A percentile compares a stretch with the other conserved stretches of the same genome.
phyloP scores from a whole-genome alignment of 495 filamentous ascomycete species.

The Tuber brumale region DNA sequence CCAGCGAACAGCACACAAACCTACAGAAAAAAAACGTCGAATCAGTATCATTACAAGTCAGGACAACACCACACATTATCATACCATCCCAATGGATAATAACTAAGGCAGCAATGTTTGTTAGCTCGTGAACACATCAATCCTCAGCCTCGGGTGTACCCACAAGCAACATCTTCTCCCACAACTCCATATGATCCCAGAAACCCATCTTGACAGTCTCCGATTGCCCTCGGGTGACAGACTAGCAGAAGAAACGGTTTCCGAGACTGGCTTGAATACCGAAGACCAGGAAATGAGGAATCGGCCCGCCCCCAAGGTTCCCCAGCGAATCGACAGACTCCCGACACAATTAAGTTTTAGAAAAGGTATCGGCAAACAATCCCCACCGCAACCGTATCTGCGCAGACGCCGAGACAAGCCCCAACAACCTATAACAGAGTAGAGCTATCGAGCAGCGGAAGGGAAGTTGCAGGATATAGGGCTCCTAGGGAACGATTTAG shows the following conservation, averaged over 20 bases:
- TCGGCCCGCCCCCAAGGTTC: background rate
- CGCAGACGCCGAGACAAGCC: background rate
- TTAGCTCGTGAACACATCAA: background rate
- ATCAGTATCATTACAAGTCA: conserved; percentile 46
- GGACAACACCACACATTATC: conserved; percentile 38
- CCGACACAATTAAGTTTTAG: background rate
- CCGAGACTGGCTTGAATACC: background rate
- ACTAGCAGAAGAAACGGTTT: background rate
- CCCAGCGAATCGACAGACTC: background rate
- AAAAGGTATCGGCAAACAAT: conserved; percentile 2
- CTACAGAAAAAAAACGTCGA: conserved; percentile 41
- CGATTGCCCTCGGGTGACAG: background rate
- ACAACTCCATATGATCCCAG: conserved; percentile 71
- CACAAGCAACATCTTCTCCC: conserved; percentile 90
- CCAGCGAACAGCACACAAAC: conserved; percentile 40
- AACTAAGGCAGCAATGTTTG: conserved; percentile 37
- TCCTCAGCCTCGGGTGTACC: conserved; percentile 44
- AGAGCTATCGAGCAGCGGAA: background rate
- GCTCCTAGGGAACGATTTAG: background rate
- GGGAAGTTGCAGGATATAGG: conserved; percentile 4
- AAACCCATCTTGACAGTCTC: conserved; percentile 48
- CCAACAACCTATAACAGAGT: background rate
- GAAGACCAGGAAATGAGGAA: background rate
- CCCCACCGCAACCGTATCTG: background rate
- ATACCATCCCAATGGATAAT: conserved; percentile 37